These are phyloP conservation scores for Cladophialophora chaetospira DNA, from an alignment of 2,329 filamentous ascomycete genomes.

Conservation along the genomic window DNA sequence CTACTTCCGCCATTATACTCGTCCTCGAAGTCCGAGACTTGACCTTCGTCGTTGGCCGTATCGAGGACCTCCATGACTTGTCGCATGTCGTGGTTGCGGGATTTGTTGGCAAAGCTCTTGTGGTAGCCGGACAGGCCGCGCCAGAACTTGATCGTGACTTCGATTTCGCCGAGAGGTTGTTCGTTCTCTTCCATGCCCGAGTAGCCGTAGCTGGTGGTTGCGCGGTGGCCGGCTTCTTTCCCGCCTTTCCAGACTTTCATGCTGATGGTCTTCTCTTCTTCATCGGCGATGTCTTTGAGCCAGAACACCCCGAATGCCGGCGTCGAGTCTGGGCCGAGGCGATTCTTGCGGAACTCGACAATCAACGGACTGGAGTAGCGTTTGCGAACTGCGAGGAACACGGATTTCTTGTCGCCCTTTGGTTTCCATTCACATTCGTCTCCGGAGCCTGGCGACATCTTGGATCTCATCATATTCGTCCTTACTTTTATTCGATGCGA, in stretches of 20 bases:
- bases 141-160: slow-evolving; percentile 62
- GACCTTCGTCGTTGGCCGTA: slow-evolving; percentile 60
- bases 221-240: slow-evolving; percentile 45
- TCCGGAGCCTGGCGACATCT: slow-evolving; percentile 66
- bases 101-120: slow-evolving; percentile 53
- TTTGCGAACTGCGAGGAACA: slow-evolving; percentile 36
- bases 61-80: slow-evolving; percentile 67
- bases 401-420: slow-evolving; percentile 29
- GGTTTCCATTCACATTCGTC: slow-evolving; percentile 53
- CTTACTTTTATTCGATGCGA: slow-evolving; percentile 61
- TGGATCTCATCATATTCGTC: slow-evolving; percentile 60
- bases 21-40: slow-evolving; percentile 52
- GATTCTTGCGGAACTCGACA: slow-evolving; percentile 36
- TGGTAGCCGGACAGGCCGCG: slow-evolving; percentile 63
- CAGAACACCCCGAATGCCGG: slow-evolving; percentile 36
- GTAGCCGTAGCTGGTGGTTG: slow-evolving; percentile 38
- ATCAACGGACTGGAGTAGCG: slow-evolving; percentile 36
- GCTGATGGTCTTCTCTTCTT: slow-evolving; percentile 61
- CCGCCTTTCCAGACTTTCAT: slow-evolving; percentile 69
- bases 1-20: slow-evolving; percentile 16
- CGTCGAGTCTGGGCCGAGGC: slow-evolving; percentile 34
- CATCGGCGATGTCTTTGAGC: slow-evolving; percentile 65
- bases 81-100: slow-evolving; percentile 55
- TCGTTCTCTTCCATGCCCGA: slow-evolving; percentile 56
- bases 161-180: slow-evolving; percentile 61